These are phyloP conservation scores for Plasmodium fragile DNA, from an alignment of 169 alveolate species.

Conservation along the genomic window DNA sequence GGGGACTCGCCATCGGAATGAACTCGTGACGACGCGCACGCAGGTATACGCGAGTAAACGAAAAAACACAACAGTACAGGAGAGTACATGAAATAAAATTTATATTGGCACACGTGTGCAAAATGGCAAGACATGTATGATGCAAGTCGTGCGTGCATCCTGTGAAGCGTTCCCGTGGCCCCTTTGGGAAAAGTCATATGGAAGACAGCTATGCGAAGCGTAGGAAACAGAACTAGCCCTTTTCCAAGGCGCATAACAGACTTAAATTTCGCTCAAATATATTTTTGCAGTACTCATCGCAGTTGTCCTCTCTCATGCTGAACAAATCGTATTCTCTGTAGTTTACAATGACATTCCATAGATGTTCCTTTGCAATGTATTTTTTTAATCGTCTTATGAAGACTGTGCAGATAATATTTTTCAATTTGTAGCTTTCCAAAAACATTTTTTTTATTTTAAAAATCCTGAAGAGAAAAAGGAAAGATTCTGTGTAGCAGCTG, in stretches of 20 bases:
- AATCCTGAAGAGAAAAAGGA: conserved; percentile 56
- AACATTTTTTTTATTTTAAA: conserved; percentile 63
- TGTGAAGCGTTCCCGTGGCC: not conserved
- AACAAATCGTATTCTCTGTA: conserved; percentile 57
- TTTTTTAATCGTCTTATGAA: conserved; percentile 69
- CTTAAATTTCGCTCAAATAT: conserved; percentile 45
- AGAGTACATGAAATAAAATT: not conserved
- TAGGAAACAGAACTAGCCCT: conserved; percentile 1
- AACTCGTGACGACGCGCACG: not conserved
- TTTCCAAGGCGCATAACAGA: conserved; percentile 30
- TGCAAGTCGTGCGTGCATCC: not conserved
- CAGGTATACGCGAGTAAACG: not conserved
- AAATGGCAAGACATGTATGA: not conserved
- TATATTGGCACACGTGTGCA: not conserved
- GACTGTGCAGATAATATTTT: conserved; percentile 41
- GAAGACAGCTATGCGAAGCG: not conserved
- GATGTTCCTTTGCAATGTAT: conserved; percentile 14
- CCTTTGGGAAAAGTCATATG: not conserved
- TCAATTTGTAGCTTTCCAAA: conserved; percentile 70
- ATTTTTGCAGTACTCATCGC: conserved; percentile 24
- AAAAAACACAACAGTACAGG: no score
- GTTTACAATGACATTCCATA: conserved; percentile 54
- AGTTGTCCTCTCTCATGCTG: conserved; percentile 46
- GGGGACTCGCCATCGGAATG: conserved; percentile 50
- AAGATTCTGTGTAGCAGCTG: conserved; percentile 73